phyloP scores from a whole-genome alignment of 768 basidiomycete species.

The Lactarius sp. region DNA sequence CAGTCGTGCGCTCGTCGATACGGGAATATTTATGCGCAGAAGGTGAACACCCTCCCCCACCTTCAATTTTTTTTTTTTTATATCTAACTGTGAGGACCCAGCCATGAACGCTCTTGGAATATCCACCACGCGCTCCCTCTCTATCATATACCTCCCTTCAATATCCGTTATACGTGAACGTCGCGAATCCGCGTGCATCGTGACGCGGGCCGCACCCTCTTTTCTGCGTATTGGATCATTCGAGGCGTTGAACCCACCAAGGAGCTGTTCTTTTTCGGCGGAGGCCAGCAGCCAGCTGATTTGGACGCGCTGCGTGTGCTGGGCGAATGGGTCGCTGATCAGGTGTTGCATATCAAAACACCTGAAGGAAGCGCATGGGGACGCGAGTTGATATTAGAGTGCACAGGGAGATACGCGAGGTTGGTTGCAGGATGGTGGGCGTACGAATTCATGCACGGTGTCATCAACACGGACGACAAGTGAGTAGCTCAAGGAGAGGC shows the following conservation, averaged over 20 bases:
- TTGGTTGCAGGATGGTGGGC: conserved; percentile 98
- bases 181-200: conserved; percentile 63
- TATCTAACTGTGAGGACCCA: conserved; percentile 25
- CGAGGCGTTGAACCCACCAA: conserved; percentile 72
- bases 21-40: conserved; percentile 93
- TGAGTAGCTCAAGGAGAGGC: conserved; percentile 31
- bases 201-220: conserved; percentile 79
- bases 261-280: conserved; percentile 63
- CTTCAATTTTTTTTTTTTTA: neutral
- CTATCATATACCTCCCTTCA: conserved; percentile 67
- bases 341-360: conserved; percentile 48
- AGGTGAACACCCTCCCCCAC: conserved; percentile 42
- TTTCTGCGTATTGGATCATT: conserved; percentile 92
- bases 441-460: conserved; percentile 92
- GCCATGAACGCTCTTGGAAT: conserved; percentile 78
- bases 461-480: conserved; percentile 93
- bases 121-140: conserved; percentile 83
- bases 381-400: conserved; percentile 66
- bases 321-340: conserved; percentile 64
- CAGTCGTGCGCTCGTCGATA: conserved; percentile 88
- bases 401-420: conserved; percentile 74
- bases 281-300: conserved; percentile 70
- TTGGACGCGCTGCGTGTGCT: conserved; percentile 75
- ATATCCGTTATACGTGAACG: conserved; percentile 74
- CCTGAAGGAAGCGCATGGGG: conserved; percentile 52